phyloP scores from a whole-genome alignment of 1,284 basidiomycete genomes.

The Fereydounia khargensis region DNA sequence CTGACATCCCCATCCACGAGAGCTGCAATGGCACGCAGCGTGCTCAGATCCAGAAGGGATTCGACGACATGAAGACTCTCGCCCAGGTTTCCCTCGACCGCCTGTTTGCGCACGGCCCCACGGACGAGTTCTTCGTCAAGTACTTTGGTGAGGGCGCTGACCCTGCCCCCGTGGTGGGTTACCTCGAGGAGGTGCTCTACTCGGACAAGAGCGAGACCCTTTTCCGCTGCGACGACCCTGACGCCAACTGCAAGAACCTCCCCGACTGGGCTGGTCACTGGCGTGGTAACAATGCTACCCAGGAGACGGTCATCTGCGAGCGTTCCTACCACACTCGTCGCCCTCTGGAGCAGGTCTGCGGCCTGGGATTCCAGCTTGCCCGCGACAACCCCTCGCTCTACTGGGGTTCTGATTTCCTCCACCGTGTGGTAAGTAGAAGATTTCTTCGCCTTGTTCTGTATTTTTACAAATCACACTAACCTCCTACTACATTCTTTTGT shows the following conservation, averaged over 20 bases:
- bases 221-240: conserved; percentile 59
- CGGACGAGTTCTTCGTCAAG: conserved; percentile 52
- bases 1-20: conserved; percentile 50
- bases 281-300: conserved; percentile 59
- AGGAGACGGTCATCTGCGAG: conserved; percentile 58
- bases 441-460: no score
- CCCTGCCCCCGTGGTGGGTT: conserved; percentile 46
- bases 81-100: conserved; percentile 53
- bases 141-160: conserved; percentile 58
- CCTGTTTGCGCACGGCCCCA: conserved; percentile 52
- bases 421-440: conserved; percentile 47
- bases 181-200: conserved; percentile 52
- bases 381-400: conserved; percentile 35
- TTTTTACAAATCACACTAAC: no score
- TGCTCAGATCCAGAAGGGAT: conserved; percentile 53
- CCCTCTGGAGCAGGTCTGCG: conserved; percentile 45
- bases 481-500: no score
- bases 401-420: conserved; percentile 59
- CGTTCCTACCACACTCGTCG: conserved; percentile 28
- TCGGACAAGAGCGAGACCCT: conserved; percentile 19
- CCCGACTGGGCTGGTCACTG: conserved; percentile 59
- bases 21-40: conserved; percentile 58
- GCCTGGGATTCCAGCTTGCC: conserved; percentile 56
- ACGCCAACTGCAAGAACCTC: conserved; percentile 56
- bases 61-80: conserved; percentile 56